Base-by-base conservation (phyloP, 225 moss, liverwort and hornwort species). In the Anthoceros angustus region DNA sequence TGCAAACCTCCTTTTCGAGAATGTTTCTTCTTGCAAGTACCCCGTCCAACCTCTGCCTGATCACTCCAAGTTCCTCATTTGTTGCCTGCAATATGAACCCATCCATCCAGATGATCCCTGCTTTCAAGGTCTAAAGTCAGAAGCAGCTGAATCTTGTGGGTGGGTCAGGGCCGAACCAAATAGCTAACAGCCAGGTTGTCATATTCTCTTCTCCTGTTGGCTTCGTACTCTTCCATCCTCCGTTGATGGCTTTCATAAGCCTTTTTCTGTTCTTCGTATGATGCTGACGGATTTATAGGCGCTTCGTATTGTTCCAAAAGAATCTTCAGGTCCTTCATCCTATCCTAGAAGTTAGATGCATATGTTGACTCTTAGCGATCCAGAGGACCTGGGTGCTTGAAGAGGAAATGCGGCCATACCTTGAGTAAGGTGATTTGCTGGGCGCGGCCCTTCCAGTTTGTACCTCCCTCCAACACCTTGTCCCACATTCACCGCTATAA, bases 381-480 rank as follows among this genome's bases (percentile, higher is more conserved):
- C n/a, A n/a, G n/a, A n/a, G n/a, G n/a, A n/a, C n/a, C n/a, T n/a
- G n/a, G n/a, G n/a, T n/a, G n/a, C n/a, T n/a, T n/a, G n/a, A n/a
- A n/a, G n/a, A n/a, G n/a, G n/a, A n/a, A n/a, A n/a, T n/a, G n/a
- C n/a, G n/a, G n/a, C n/a, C 39, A 23, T 75, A 95, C 95, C 83
- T 70, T 95, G 15, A 98, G 70, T 38, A 88, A 76, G 49, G 85
- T 77, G 65, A 98, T 84, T 65, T 78, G 83, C 41, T 98, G 91
- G 18, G 85, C 84, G 62, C 92, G 68, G 42, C 95, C 95, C 68
- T 84, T 82, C 95, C 95, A 98, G 20, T 80, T 73, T 15, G 75
- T 77, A 62, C 87, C 82, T 74, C 86, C 89, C n/a, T 86, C 92
- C 42, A 89, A 63, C 38, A 98, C 84, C 89, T 95, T 73, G 43